Evolutionary conservation across 78 protist genomes (phyloP), one percentile per base, ranked within the genome.

Genomic region (Dictyostelium intermedium): DNA sequence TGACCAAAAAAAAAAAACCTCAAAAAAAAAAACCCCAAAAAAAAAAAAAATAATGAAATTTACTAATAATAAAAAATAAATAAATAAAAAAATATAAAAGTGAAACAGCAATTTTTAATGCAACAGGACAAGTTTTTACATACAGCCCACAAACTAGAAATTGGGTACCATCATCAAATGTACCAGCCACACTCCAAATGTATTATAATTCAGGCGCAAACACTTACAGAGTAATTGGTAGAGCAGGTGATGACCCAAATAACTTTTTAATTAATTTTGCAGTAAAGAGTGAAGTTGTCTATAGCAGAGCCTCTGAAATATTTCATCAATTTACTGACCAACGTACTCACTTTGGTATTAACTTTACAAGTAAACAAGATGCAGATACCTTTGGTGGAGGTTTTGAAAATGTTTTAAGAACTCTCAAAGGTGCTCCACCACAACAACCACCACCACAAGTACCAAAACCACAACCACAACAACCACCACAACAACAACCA

Each of bases 271-370:
- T 93, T 72, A 93, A 93, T 35, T 93, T 89, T 69, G 77, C 92
- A 11, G 81, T 93, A 7, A 85, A 91, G 16, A 63, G 61, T 25
- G 96, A 93, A 25, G 92, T 85, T 14, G 89, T 85, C 14, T 93
- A 93, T 81, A 84, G 70, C n/a, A 23, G 84, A 27, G 83, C 91
- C 11, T 81, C 96, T 5, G 96, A 87, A 20, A 81, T 74, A 11
- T 93, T 93, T 77, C 96, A 93, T 77, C 87, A 85, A 34, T 86
- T 87, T 69, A 85, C 96, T 66, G 96, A 93, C 34, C 89, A 76
- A 79, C 53, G 96, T n/a, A 83, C 91, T 35, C 87, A 87, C 74
- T 93, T 85, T 61, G 96, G 96, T 39, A 77, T 93, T 47, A 93
- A 93, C 74, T 93, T 93, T 35, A 61, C 83, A 5, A 30, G 82